A percentile compares a stretch with the other conserved stretches of the same genome.
These are phyloP conservation scores for Aegilops longissima DNA, from an alignment of 176 grass and related monocot genomes.

Conservation along the genomic window DNA sequence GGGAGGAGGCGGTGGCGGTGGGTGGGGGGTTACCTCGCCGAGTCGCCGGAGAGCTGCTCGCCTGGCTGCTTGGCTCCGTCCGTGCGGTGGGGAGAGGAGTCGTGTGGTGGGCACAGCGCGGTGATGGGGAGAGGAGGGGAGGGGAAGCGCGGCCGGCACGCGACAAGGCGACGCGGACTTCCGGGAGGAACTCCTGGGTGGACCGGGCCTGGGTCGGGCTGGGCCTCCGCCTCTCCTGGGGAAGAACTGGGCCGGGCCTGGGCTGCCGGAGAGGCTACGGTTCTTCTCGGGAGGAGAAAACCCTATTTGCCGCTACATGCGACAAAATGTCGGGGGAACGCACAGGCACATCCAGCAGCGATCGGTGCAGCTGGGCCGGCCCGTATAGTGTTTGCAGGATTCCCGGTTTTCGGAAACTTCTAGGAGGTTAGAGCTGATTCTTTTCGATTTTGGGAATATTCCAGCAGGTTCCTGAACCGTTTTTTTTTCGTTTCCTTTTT, in stretches of 20 bases:
- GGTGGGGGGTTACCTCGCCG: background rate
- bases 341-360: too few relatives aligned
- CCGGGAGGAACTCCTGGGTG: background rate
- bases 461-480: too few relatives aligned
- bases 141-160: conserved; percentile 7
- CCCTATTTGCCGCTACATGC: too few relatives aligned
- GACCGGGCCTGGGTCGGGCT: background rate
- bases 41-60: background rate
- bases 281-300: background rate
- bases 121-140: background rate
- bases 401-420: too few relatives aligned
- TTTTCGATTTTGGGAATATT: too few relatives aligned
- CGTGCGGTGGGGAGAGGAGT: background rate
- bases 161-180: background rate
- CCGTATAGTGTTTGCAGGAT: too few relatives aligned
- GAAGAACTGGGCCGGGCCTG: background rate
- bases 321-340: too few relatives aligned
- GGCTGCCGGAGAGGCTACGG: background rate
- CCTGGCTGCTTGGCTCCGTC: background rate
- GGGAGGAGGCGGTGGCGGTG: background rate
- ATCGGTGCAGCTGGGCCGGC: too few relatives aligned
- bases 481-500: too few relatives aligned
- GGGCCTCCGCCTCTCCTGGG: background rate
- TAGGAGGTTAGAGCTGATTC: too few relatives aligned
- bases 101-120: conserved; percentile 15